Evolutionary conservation across 306 rosid genomes (phyloP).

Genomic region (Ormosia emarginata): DNA sequence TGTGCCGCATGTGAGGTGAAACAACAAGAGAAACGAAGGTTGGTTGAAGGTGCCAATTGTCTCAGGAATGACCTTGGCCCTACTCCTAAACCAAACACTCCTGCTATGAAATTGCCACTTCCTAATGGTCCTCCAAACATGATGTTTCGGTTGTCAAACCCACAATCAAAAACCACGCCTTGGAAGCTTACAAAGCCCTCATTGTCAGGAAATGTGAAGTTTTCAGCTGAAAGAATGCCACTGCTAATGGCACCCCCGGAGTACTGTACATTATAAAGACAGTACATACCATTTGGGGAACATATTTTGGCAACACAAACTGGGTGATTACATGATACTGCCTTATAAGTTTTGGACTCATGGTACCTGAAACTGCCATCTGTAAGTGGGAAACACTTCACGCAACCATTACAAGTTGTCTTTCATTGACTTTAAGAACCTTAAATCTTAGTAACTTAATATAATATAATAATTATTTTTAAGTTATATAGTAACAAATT

Average conservation of each 20-base stretch:
- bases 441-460: too few relatives aligned
- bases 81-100: not conserved
- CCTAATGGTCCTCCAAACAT: too few relatives aligned
- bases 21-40: not conserved
- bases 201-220: not conserved
- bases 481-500: too few relatives aligned
- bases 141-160: not conserved
- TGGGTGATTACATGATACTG: not conserved
- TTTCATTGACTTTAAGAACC: too few relatives aligned
- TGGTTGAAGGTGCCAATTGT: not conserved
- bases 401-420: conserved; percentile 1
- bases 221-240: not conserved
- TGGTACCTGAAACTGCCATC: too few relatives aligned
- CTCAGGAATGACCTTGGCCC: not conserved
- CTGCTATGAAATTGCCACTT: not conserved
- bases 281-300: not conserved
- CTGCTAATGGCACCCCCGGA: not conserved
- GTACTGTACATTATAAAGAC: not conserved
- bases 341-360: too few relatives aligned
- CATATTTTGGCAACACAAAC: not conserved
- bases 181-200: not conserved
- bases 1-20: too few relatives aligned
- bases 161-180: not conserved
- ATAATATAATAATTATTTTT: too few relatives aligned
- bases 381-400: not conserved